Evolutionary conservation across 352 stramenopile genomes (phyloP).

Genomic region (Heterotrichella gracilis): DNA sequence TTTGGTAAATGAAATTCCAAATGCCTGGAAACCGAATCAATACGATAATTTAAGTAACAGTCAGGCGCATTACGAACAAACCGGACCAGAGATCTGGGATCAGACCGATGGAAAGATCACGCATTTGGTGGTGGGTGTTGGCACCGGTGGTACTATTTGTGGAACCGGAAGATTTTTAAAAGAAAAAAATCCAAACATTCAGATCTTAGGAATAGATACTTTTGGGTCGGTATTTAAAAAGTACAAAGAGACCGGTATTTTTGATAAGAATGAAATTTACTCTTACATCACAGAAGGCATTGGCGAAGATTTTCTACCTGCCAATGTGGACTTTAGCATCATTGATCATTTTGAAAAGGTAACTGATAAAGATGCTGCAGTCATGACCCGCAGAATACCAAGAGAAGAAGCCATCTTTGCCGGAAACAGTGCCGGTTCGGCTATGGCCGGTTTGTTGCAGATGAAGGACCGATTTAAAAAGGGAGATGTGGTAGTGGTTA

Average conservation of each 20-base stretch:
- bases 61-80: background rate
- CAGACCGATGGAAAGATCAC: background rate
- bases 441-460: background rate
- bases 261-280: background rate
- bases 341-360: background rate
- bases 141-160: background rate
- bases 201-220: background rate
- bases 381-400: background rate
- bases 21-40: background rate
- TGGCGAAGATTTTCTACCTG: background rate
- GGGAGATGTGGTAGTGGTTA: background rate
- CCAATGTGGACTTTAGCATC: background rate
- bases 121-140: background rate
- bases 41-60: background rate
- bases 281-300: background rate
- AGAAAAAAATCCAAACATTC: background rate
- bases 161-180: background rate
- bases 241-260: background rate
- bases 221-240: background rate
- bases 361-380: background rate
- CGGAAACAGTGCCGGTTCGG: background rate
- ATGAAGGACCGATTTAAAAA: slow-evolving; percentile 6
- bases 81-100: background rate
- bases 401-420: slow-evolving; percentile 4
- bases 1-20: background rate